Conservation (phyloP, 2,329 filamentous ascomycete genomes). For the Fusarium brevicatenulatum region DNA sequence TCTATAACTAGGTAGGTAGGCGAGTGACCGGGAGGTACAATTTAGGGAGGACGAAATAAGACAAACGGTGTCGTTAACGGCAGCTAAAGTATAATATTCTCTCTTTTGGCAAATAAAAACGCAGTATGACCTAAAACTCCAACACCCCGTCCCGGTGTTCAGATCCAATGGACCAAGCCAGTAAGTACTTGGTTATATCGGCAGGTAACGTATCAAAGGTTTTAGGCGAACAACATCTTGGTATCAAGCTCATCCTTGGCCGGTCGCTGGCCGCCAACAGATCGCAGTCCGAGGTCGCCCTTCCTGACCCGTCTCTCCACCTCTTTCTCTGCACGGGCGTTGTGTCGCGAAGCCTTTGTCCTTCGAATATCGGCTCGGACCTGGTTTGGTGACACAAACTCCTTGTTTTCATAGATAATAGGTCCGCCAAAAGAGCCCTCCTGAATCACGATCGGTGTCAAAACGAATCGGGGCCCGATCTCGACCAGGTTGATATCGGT, state of each 20-base stretch:
- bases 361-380: slow-evolving; percentile 82
- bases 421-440: slow-evolving; percentile 96
- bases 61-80: slow-evolving; percentile 1
- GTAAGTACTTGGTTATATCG: slow-evolving; percentile 32
- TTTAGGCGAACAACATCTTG: slow-evolving; percentile 76
- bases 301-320: slow-evolving; percentile 79
- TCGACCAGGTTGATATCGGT: slow-evolving; percentile 88
- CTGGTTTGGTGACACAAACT: slow-evolving; percentile 97
- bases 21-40: neutral
- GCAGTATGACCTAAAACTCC: slow-evolving; percentile 43
- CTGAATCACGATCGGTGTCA: slow-evolving; percentile 94
- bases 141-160: slow-evolving; percentile 38
- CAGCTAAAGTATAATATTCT: slow-evolving; percentile 13
- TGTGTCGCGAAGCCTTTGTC: slow-evolving; percentile 81
- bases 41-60: neutral
- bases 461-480: slow-evolving; percentile 91
- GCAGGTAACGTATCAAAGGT: slow-evolving; percentile 41
- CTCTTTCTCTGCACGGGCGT: slow-evolving; percentile 77
- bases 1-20: neutral
- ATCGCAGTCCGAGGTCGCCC: slow-evolving; percentile 78
- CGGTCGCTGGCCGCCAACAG: slow-evolving; percentile 69
- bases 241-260: slow-evolving; percentile 79
- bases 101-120: slow-evolving; percentile 38
- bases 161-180: slow-evolving; percentile 40
- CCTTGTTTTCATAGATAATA: slow-evolving; percentile 97